A percentile compares a stretch with the other conserved stretches of the same genome.
phyloP scores from a whole-genome alignment of 805 yeast species.

The Metschnikowia gelsemii region DNA sequence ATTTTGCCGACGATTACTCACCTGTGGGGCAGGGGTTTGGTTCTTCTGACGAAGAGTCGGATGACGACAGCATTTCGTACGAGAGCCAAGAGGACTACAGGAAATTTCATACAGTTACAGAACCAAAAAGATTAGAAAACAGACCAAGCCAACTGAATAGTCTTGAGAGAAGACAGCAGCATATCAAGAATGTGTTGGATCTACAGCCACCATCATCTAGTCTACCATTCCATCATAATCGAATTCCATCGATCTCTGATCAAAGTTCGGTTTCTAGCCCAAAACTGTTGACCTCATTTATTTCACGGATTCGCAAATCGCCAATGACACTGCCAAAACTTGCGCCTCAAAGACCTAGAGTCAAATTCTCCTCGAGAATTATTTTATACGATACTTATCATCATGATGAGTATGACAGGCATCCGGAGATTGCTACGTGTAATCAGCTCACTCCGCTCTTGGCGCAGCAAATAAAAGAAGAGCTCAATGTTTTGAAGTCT shows the following conservation, averaged over 20 bases:
- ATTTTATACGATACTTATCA: slow-evolving; percentile 82
- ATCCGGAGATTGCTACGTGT: slow-evolving; percentile 90
- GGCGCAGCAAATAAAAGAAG: slow-evolving; percentile 84
- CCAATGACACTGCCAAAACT: slow-evolving; percentile 17
- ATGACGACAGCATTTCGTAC: slow-evolving; percentile 8
- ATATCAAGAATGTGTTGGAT: slow-evolving; percentile 16
- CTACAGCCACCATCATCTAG: slow-evolving; percentile 19
- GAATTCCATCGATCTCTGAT: slow-evolving; percentile 32
- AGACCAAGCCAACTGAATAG: slow-evolving; percentile 9
- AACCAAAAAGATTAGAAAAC: background rate
- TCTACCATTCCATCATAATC: slow-evolving; percentile 32
- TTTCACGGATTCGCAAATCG: slow-evolving; percentile 28
- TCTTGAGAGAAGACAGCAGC: slow-evolving; percentile 16
- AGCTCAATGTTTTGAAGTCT: slow-evolving; percentile 73
- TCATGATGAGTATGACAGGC: slow-evolving; percentile 84
- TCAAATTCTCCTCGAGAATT: slow-evolving; percentile 76
- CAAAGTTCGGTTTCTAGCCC: slow-evolving; percentile 30
- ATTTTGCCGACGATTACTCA: slow-evolving; percentile 24
- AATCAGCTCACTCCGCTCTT: slow-evolving; percentile 82
- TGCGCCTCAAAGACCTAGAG: slow-evolving; percentile 28
- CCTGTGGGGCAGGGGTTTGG: slow-evolving; percentile 44
- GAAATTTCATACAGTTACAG: background rate
- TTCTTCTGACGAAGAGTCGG: slow-evolving; percentile 24
- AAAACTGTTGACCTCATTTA: slow-evolving; percentile 32
- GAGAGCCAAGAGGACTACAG: slow-evolving; percentile 1